Evolutionary conservation across 148 eudicot species (phyloP).

Genomic region (Amaranthus hypochondriacus): DNA sequence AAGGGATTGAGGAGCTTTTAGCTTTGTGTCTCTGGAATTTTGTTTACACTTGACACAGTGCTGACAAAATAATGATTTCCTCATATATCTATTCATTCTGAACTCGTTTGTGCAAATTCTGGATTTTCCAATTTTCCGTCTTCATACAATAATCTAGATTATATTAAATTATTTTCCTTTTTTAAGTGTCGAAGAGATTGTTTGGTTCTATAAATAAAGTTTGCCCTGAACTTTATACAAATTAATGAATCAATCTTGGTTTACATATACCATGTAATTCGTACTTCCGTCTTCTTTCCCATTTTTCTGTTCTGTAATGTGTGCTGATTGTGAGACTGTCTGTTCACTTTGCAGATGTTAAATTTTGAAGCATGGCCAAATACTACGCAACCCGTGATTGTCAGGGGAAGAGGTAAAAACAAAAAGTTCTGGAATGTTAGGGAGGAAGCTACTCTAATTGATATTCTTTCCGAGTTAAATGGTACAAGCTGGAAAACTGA

Average conservation of each 20-base stretch:
- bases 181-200: background rate
- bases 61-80: background rate
- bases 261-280: no score
- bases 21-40: background rate
- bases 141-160: background rate
- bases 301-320: no score
- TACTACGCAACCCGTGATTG: constrained; percentile 15
- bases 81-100: background rate
- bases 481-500: constrained; percentile 20
- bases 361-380: constrained; percentile 14
- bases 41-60: background rate
- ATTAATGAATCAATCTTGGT: no score
- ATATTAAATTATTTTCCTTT: background rate
- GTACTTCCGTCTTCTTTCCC: no score
- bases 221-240: background rate
- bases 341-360: constrained; percentile 9
- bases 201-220: background rate
- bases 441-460: constrained; percentile 20
- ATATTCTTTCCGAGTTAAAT: constrained; percentile 11
- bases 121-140: background rate
- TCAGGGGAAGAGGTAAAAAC: constrained; percentile 22
- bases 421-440: constrained; percentile 21
- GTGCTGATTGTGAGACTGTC: background rate
- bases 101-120: background rate
- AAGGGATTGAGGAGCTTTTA: background rate